These are phyloP conservation scores for Corymbia citriodora DNA, from an alignment of 441 rosid species.

Conservation along the genomic window DNA sequence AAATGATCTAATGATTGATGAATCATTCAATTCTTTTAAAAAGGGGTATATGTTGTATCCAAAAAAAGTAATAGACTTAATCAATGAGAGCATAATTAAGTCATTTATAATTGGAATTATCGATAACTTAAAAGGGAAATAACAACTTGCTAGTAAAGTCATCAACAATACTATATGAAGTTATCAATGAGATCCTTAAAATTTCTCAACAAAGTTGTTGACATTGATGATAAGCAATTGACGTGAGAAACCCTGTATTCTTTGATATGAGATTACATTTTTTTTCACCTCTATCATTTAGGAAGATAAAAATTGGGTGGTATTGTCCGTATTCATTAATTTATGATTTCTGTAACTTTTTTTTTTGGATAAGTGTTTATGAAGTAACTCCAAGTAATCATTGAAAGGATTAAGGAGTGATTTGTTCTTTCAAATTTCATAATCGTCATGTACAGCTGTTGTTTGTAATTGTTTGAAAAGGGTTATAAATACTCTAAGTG, in stretches of 20 bases:
- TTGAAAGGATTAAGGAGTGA: neutral
- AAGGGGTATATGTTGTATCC: neutral
- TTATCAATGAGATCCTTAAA: neutral
- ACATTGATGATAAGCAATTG: neutral
- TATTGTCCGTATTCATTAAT: neutral
- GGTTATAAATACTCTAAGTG: neutral
- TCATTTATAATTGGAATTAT: too few relatives aligned
- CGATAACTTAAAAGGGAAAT: neutral
- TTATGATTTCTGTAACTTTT: neutral
- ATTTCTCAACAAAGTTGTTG: neutral
- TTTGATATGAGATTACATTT: neutral
- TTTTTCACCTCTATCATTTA: neutral
- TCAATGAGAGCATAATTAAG: neutral
- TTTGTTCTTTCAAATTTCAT: neutral
- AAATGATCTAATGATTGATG: neutral
- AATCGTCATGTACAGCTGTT: neutral
- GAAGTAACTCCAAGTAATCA: neutral
- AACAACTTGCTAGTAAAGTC: fast-evolving
- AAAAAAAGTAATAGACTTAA: neutral
- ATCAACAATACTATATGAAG: neutral
- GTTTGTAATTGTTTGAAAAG: too few relatives aligned
- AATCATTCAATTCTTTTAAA: neutral
- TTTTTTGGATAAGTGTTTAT: neutral
- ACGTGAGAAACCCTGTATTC: neutral
- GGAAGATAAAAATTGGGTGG: neutral